Evolutionary conservation across 352 stramenopile genomes (phyloP), one percentile per base, ranked within the genome.

Genomic region (Aphanomyces astaci): DNA sequence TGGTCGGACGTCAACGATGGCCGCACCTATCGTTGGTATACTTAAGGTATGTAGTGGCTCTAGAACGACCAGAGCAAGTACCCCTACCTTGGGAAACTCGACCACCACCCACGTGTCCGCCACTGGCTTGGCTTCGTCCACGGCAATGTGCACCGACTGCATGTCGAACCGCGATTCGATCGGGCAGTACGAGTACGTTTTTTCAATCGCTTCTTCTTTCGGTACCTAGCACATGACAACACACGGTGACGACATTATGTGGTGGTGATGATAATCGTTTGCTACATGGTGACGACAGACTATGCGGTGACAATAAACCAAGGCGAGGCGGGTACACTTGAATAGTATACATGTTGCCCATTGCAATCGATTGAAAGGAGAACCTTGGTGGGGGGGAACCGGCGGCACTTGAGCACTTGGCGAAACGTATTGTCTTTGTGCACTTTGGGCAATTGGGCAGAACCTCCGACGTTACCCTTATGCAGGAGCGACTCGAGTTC

Each of bases 41-140:
- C n/a, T n/a, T n/a, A n/a, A n/a, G n/a, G n/a, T n/a, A n/a, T n/a
- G n/a, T n/a, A n/a, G n/a, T n/a, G n/a, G n/a, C n/a, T n/a, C n/a
- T n/a, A n/a, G n/a, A n/a, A n/a, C n/a, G n/a, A n/a, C n/a, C n/a
- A n/a, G n/a, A n/a, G n/a, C n/a, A n/a, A n/a, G n/a, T n/a, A n/a
- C n/a, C n/a, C 39, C 2, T 2, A 24, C 46, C 40, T 76, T 78
- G 10, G 79, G 79, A 48, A 86, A 86, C 25, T 78, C 51, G 36
- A 82, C 73, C 2, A 83, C 57, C 3, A 56, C 65, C 77, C 79
- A 86, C n/a, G 71, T 69, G 3, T 57, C 59, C 0, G 63, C 51
- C 17, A 63, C 56, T 2, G 60, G 51, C n/a, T 71, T 39, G 32
- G 56, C 45, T 3, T 64, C 63, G 19, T 73, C 52, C 1, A 62